A percentile compares a stretch with the other conserved stretches of the same genome.
These are phyloP conservation scores for Crassisporium funariophilum DNA, from an alignment of 768 basidiomycete genomes.

Conservation along the genomic window DNA sequence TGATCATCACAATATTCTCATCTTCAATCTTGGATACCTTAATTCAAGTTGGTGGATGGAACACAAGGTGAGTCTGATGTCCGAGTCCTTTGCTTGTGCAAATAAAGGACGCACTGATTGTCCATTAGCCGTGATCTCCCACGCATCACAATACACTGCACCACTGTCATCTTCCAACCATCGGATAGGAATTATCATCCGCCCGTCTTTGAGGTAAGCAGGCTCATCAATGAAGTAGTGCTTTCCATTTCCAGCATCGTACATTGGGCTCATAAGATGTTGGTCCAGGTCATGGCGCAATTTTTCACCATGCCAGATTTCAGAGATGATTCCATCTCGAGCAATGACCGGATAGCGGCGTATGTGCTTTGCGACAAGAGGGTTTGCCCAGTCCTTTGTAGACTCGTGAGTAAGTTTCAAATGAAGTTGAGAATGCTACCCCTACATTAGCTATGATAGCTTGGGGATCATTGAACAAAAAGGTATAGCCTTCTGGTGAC, in stretches of 20 bases:
- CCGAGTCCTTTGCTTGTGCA: background rate
- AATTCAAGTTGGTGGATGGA: too few relatives aligned
- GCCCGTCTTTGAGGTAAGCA: slow-evolving; percentile 14
- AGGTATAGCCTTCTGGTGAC: background rate
- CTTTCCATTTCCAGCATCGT: slow-evolving; percentile 16
- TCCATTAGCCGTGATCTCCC: slow-evolving; percentile 13
- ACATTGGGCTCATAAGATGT: slow-evolving; percentile 29
- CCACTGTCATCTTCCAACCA: slow-evolving; percentile 25
- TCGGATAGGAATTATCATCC: slow-evolving; percentile 19
- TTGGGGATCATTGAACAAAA: background rate
- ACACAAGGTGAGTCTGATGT: too few relatives aligned
- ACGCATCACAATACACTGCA: slow-evolving; percentile 14
- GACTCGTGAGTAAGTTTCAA: background rate
- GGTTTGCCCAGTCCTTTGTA: slow-evolving; percentile 32
- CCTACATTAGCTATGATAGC: background rate
- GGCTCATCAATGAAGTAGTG: slow-evolving; percentile 28
- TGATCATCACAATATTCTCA: slow-evolving; percentile 9
- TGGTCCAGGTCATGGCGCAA: slow-evolving; percentile 27
- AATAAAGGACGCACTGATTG: background rate
- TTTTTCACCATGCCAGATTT: slow-evolving; percentile 33
- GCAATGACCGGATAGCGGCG: slow-evolving; percentile 32
- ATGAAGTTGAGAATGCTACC: background rate
- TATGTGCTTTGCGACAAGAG: slow-evolving; percentile 25
- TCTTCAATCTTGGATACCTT: slow-evolving; percentile 14
- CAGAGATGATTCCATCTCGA: slow-evolving; percentile 24